Conservation (phyloP, 257 asterid species). For the Linderniella brevidens region DNA sequence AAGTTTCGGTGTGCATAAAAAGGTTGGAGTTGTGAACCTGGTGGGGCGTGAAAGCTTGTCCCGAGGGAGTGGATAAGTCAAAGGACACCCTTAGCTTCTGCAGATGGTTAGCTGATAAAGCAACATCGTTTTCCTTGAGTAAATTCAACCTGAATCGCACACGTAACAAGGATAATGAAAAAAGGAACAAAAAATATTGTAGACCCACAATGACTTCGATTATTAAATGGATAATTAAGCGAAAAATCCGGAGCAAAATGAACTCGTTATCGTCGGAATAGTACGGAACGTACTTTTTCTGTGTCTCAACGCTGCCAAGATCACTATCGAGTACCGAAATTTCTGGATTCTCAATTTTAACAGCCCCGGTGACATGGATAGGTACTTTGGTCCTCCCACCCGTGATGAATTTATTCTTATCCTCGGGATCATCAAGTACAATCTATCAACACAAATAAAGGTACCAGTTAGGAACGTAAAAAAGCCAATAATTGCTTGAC, state of each 20-base stretch:
- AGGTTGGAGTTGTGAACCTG: conserved; percentile 41
- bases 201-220: neutral
- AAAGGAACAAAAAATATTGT: neutral
- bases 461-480: conserved; percentile 1
- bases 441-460: conserved; percentile 22
- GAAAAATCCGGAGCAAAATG: neutral
- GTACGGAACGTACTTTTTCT: conserved; percentile 35
- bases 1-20: conserved; percentile 3
- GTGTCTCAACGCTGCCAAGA: conserved; percentile 53
- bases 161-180: neutral
- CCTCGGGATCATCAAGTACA: conserved; percentile 52
- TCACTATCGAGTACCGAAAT: conserved; percentile 72
- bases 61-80: conserved; percentile 58
- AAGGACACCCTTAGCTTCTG: conserved; percentile 72
- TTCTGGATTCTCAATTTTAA: conserved; percentile 47
- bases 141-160: conserved; percentile 39
- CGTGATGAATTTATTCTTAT: conserved; percentile 59
- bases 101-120: conserved; percentile 87
- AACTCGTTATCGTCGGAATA: conserved; percentile 5
- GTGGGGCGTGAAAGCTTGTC: conserved; percentile 70
- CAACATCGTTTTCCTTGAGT: conserved; percentile 30
- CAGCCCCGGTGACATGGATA: conserved; percentile 56
- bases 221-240: conserved; percentile 2
- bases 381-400: conserved; percentile 79
- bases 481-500: neutral